Evolutionary conservation across 805 yeast genomes (phyloP), one percentile per base, ranked within the genome.

Genomic region (Yarrowia phangngaensis): DNA sequence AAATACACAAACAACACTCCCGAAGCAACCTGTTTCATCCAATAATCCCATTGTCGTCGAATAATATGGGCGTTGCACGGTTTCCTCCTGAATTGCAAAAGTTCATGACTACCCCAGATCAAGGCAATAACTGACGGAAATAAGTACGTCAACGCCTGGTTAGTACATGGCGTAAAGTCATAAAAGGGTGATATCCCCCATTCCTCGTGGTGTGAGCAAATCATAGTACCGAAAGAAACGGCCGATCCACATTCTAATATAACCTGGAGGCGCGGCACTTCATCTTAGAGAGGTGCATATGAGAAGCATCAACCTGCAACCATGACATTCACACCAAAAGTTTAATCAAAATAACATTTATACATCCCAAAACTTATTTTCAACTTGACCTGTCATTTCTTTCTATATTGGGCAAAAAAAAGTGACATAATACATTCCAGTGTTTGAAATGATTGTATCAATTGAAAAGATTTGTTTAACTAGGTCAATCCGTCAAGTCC

Each of bases 311-410:
- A 26, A 19, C 32, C 45, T 38, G 45, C 45, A 38, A 38, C 32
- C 45, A 38, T 38, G 45, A 38, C 45, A 22, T 9, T 22, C n/a
- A 70, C n/a, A n/a, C n/a, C n/a, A n/a, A n/a, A n/a, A n/a, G n/a
- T n/a, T n/a, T n/a, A n/a, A n/a, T n/a, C n/a, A n/a, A n/a, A n/a
- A n/a, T n/a, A n/a, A n/a, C n/a, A n/a, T n/a, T n/a, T n/a, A n/a
- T n/a, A n/a, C n/a, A n/a, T n/a, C n/a, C n/a, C n/a, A n/a, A n/a
- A n/a, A n/a, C n/a, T n/a, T n/a, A n/a, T n/a, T n/a, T n/a, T n/a
- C n/a, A n/a, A n/a, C n/a, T n/a, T n/a, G n/a, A n/a, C n/a, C n/a
- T n/a, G n/a, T n/a, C n/a, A n/a, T n/a, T n/a, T n/a, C n/a, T n/a
- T n/a, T n/a, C n/a, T n/a, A n/a, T n/a, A n/a, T n/a, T n/a, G n/a